Conservation (phyloP, 345 rosid species). For the Aquilaria yunnanensis region DNA sequence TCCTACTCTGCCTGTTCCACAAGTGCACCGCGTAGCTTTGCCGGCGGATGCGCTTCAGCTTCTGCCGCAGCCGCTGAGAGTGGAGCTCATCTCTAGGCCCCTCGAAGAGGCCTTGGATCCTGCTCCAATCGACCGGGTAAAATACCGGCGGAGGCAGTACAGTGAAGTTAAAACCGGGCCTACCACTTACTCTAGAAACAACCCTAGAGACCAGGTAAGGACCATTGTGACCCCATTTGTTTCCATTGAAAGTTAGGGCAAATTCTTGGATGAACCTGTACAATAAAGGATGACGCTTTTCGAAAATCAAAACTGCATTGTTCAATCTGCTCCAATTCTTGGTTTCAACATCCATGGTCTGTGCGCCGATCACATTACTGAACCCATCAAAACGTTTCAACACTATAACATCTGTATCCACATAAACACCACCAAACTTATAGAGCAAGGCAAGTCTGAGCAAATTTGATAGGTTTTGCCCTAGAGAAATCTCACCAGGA, state of each 20-base stretch:
- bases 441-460: slow-evolving; percentile 69
- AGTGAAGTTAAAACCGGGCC: slow-evolving; percentile 42
- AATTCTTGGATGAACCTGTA: slow-evolving; percentile 75
- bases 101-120: slow-evolving; percentile 45
- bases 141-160: slow-evolving; percentile 76
- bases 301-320: slow-evolving; percentile 79
- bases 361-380: slow-evolving; percentile 76
- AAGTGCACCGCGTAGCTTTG: slow-evolving; percentile 66
- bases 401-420: slow-evolving; percentile 73
- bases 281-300: slow-evolving; percentile 69
- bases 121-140: slow-evolving; percentile 83
- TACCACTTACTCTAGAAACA: slow-evolving; percentile 32
- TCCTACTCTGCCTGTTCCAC: slow-evolving; percentile 84
- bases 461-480: slow-evolving; percentile 86
- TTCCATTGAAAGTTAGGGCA: slow-evolving; percentile 74
- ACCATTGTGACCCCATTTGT: slow-evolving; percentile 97
- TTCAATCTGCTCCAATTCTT: slow-evolving; percentile 82
- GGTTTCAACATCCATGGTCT: slow-evolving; percentile 43
- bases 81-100: slow-evolving; percentile 40
- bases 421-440: slow-evolving; percentile 73
- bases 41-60: slow-evolving; percentile 35
- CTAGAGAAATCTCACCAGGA: slow-evolving; percentile 78
- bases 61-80: slow-evolving; percentile 35
- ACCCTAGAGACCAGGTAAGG: slow-evolving; percentile 90
- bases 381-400: slow-evolving; percentile 40